These are phyloP conservation scores for Chondrus crispus DNA, from an alignment of 23 red algal species.

Conservation along the genomic window DNA sequence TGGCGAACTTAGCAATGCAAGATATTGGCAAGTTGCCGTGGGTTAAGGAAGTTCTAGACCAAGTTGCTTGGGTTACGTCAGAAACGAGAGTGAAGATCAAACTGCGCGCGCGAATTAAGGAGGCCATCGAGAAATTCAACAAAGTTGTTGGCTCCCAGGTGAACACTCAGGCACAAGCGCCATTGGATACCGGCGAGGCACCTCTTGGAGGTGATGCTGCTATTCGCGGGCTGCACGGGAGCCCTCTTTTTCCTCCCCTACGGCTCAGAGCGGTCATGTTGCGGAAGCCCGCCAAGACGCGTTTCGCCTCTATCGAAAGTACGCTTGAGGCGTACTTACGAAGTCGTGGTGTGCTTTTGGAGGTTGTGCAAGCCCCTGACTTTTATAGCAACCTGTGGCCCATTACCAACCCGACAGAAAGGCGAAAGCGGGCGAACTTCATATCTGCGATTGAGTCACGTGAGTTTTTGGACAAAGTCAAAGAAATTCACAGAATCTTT, in stretches of 20 bases:
- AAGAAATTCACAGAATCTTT: conserved; percentile 15
- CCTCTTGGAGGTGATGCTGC: too few relatives aligned
- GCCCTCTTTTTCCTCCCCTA: too few relatives aligned
- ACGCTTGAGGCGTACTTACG: not conserved
- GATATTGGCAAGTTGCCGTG: conserved; percentile 4
- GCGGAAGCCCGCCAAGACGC: not conserved
- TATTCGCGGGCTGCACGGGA: too few relatives aligned
- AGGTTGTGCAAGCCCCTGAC: not conserved
- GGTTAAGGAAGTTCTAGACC: not conserved
- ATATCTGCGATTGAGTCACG: too few relatives aligned
- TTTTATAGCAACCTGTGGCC: not conserved
- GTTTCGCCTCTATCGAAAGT: not conserved
- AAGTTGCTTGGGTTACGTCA: too few relatives aligned
- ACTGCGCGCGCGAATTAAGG: too few relatives aligned
- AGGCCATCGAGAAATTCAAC: too few relatives aligned
- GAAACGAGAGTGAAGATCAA: too few relatives aligned
- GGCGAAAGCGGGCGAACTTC: too few relatives aligned
- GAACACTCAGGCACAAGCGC: too few relatives aligned
- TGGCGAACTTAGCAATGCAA: not conserved
- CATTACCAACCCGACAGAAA: not conserved
- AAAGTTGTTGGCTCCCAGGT: too few relatives aligned
- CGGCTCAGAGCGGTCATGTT: not conserved
- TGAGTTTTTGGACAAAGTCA: conserved; percentile 9
- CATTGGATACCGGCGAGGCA: too few relatives aligned
- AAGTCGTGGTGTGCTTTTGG: not conserved